phyloP scores from a whole-genome alignment of 805 yeast species.

The Candida ovalis region DNA sequence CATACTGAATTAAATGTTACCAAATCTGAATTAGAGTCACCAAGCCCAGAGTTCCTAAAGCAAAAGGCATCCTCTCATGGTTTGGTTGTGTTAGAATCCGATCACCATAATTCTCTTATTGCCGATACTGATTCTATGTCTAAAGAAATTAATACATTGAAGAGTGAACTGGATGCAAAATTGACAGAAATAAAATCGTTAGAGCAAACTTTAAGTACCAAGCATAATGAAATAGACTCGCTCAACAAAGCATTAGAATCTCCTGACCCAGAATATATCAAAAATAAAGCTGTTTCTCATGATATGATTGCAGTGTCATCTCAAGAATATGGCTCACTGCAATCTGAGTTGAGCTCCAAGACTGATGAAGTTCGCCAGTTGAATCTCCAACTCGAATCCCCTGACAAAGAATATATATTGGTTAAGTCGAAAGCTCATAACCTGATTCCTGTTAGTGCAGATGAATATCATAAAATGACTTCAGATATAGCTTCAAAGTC shows the following conservation, averaged over 20 bases:
- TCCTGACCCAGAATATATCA: constrained; percentile 32
- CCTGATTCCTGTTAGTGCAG: constrained; percentile 5
- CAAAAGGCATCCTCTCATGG: constrained; percentile 17
- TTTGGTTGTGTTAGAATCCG: constrained; percentile 17
- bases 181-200: background rate
- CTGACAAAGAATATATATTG: constrained; percentile 23
- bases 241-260: constrained; percentile 5
- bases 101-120: constrained; percentile 16
- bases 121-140: constrained; percentile 5
- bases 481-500: constrained; percentile 2
- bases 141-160: constrained; percentile 1
- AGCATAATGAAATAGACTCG: constrained; percentile 8
- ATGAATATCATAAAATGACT: constrained; percentile 3
- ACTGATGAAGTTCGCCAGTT: constrained; percentile 9
- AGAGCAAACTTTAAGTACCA: constrained; percentile 3
- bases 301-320: constrained; percentile 9
- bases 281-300: constrained; percentile 20
- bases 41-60: constrained; percentile 19
- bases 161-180: background rate
- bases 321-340: constrained; percentile 6
- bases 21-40: constrained; percentile 8
- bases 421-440: constrained; percentile 19
- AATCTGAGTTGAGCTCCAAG: background rate
- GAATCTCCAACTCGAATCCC: constrained; percentile 18
- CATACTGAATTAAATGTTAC: background rate